Conservation (phyloP, 257 asterid genomes). For the Fraxinus excelsior region DNA sequence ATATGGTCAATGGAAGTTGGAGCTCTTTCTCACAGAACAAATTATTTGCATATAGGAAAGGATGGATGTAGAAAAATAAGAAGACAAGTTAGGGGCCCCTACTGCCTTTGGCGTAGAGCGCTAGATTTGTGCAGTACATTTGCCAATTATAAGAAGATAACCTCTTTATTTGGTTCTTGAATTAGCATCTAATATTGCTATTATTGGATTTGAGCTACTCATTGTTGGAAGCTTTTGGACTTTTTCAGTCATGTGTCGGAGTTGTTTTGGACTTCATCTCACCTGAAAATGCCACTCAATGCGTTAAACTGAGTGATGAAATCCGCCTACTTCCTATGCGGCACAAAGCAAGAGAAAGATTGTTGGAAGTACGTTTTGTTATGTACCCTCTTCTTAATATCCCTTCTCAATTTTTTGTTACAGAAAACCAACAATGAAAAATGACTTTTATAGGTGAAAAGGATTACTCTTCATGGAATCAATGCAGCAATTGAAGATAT, state of each 20-base stretch:
- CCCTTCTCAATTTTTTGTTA: background rate
- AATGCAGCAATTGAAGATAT: constrained; percentile 69
- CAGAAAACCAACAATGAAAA: constrained; percentile 11
- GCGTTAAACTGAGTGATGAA: constrained; percentile 75
- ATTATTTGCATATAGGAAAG: background rate
- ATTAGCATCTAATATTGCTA: background rate
- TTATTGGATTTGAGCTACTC: constrained; percentile 15
- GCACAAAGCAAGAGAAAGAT: constrained; percentile 76
- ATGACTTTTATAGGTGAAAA: constrained; percentile 64
- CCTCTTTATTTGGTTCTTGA: background rate
- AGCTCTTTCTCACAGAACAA: background rate
- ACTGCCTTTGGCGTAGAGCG: background rate
- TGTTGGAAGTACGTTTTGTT: constrained; percentile 60
- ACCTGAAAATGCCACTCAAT: constrained; percentile 82
- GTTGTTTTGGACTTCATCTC: constrained; percentile 86
- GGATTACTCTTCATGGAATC: constrained; percentile 71
- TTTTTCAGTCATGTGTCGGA: constrained; percentile 75
- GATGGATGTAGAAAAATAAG: background rate
- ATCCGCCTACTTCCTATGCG: constrained; percentile 75
- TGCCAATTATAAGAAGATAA: background rate
- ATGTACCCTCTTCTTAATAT: background rate
- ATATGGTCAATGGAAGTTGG: background rate
- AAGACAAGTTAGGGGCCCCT: background rate
- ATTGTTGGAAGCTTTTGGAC: constrained; percentile 23
- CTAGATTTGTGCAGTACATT: background rate